phyloP scores from a whole-genome alignment of 805 yeast species.

The Candida germanica region DNA sequence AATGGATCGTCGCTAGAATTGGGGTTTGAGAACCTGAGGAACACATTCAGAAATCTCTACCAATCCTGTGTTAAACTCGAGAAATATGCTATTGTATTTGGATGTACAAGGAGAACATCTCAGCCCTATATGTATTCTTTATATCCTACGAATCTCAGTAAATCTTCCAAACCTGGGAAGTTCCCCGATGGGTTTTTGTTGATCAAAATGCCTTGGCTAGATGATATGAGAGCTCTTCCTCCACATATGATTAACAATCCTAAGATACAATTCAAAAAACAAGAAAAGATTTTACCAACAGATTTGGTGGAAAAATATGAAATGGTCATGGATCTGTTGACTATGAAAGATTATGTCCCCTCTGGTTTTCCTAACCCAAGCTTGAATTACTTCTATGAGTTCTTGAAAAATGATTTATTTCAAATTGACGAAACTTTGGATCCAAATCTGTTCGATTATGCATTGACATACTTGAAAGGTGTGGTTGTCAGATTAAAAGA shows the following conservation, averaged over 20 bases:
- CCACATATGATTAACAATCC: slow-evolving; percentile 20
- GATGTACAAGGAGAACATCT: slow-evolving; percentile 52
- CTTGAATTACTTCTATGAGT: slow-evolving; percentile 62
- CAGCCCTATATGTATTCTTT: slow-evolving; percentile 58
- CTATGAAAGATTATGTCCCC: slow-evolving; percentile 52
- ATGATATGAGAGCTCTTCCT: slow-evolving; percentile 72
- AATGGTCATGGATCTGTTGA: slow-evolving; percentile 35
- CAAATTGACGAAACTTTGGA: slow-evolving; percentile 32
- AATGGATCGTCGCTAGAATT: slow-evolving; percentile 29
- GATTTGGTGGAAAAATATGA: slow-evolving; percentile 18
- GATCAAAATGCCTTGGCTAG: slow-evolving; percentile 66
- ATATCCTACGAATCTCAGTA: slow-evolving; percentile 45
- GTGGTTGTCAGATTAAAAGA: neutral
- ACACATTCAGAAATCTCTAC: slow-evolving; percentile 66
- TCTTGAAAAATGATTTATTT: slow-evolving; percentile 61
- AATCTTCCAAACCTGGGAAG: slow-evolving; percentile 17
- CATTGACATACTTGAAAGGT: neutral
- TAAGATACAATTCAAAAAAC: slow-evolving; percentile 14
- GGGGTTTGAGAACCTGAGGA: slow-evolving; percentile 56
- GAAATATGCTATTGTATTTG: slow-evolving; percentile 71
- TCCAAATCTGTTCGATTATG: slow-evolving; percentile 14
- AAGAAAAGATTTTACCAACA: slow-evolving; percentile 13
- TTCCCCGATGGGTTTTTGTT: slow-evolving; percentile 73
- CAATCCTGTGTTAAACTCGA: slow-evolving; percentile 50
- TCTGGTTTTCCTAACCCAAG: slow-evolving; percentile 60